These are phyloP conservation scores for Ascochyta pisi DNA, from an alignment of 2,329 filamentous ascomycete genomes.

Conservation along the genomic window DNA sequence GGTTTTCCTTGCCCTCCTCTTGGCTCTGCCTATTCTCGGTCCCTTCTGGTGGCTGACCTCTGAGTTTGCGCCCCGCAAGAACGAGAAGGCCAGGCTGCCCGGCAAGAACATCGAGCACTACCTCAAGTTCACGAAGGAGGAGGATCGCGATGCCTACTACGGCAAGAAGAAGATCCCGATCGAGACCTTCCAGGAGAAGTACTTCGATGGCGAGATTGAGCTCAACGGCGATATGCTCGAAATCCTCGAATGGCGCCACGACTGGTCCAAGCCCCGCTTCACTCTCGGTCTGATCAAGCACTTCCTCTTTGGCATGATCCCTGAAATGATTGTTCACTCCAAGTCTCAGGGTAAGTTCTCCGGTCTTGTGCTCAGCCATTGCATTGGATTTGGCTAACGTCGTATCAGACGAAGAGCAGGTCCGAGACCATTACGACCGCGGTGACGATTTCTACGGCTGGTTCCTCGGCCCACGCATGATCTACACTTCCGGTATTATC, in stretches of 20 bases:
- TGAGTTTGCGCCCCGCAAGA: slow-evolving; percentile 83
- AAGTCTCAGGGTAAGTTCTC: slow-evolving; percentile 75
- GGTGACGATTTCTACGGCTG: slow-evolving; percentile 98
- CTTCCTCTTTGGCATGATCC: slow-evolving; percentile 86
- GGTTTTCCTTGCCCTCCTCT: slow-evolving; percentile 83
- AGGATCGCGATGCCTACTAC: slow-evolving; percentile 70
- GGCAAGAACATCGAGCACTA: slow-evolving; percentile 91
- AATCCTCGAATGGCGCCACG: slow-evolving; percentile 89
- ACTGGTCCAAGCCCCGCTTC: slow-evolving; percentile 96
- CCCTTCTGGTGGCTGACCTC: slow-evolving; percentile 84
- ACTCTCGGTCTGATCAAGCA: slow-evolving; percentile 84
- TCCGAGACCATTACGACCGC: slow-evolving; percentile 95
- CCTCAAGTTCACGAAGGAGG: slow-evolving; percentile 75
- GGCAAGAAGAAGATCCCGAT: slow-evolving; percentile 84
- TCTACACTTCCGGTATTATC: slow-evolving; percentile 96
- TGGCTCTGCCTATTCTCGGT: slow-evolving; percentile 78
- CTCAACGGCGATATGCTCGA: slow-evolving; percentile 95
- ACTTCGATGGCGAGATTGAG: slow-evolving; percentile 92
- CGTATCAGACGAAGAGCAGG: slow-evolving; percentile 86
- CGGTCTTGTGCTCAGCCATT: neutral
- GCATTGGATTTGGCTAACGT: slow-evolving; percentile 33
- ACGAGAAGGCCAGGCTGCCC: slow-evolving; percentile 87
- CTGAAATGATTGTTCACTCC: slow-evolving; percentile 91
- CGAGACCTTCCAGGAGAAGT: slow-evolving; percentile 97
- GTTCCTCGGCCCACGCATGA: slow-evolving; percentile 98